Percentiles rank a stretch among this genome's conserved stretches.
These are phyloP conservation scores for Leccinum broughii DNA, from an alignment of 768 basidiomycete species.

Conservation along the genomic window DNA sequence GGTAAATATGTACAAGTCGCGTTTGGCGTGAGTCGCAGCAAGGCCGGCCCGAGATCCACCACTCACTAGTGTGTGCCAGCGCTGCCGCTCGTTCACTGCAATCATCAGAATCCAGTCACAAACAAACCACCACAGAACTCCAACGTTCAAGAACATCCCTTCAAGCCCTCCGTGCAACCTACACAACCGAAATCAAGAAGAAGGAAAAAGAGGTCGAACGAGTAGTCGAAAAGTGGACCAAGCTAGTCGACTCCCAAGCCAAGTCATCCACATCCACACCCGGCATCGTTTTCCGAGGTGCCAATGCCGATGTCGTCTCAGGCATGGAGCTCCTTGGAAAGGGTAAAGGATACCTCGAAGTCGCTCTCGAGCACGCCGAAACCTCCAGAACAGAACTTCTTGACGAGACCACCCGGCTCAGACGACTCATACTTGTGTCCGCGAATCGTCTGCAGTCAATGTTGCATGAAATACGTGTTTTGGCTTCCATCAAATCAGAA, in stretches of 20 bases:
- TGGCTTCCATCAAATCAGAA: conserved; percentile 44
- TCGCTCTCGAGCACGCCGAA: conserved; percentile 74
- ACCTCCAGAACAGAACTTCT: conserved; percentile 57
- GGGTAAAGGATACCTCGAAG: conserved; percentile 58
- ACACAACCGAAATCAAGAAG: conserved; percentile 75
- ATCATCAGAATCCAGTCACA: conserved; percentile 63
- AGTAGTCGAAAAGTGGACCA: conserved; percentile 73
- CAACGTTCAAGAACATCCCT: conserved; percentile 69
- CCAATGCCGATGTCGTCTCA: conserved; percentile 50
- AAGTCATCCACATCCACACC: conserved; percentile 51
- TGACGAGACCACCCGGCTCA: conserved; percentile 65
- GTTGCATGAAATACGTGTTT: conserved; percentile 45
- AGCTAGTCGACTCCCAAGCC: conserved; percentile 65
- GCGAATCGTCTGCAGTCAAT: conserved; percentile 66
- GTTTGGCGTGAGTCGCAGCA: conserved; percentile 57
- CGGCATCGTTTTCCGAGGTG: conserved; percentile 51
- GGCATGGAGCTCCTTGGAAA: conserved; percentile 48
- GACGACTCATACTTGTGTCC: conserved; percentile 56
- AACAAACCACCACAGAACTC: conserved; percentile 67
- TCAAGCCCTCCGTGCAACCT: conserved; percentile 66
- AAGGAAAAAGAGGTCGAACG: conserved; percentile 79
- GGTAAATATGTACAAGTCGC: conserved; percentile 68
- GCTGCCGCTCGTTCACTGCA: conserved; percentile 54
- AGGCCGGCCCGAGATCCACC: neutral
- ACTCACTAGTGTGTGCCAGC: conserved; percentile 35